Evolutionary conservation across 192 early-diverging fungal genomes (phyloP).

Genomic region (Umbelopsis sp.): DNA sequence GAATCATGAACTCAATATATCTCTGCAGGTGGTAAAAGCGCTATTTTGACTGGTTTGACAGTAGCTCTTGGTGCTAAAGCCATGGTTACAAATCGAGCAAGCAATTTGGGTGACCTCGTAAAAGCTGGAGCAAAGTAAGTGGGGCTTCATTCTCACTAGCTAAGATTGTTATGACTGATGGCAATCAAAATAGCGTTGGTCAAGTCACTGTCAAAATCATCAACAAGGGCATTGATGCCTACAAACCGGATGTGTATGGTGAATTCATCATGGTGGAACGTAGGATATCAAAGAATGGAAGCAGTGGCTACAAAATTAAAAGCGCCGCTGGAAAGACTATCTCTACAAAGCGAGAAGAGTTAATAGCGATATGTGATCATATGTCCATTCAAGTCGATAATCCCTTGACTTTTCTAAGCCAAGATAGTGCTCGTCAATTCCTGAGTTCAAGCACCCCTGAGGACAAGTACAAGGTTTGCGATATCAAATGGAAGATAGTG

Average conservation of each 20-base stretch:
- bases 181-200: slow-evolving; percentile 46
- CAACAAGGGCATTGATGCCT: slow-evolving; percentile 88
- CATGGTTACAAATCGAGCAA: slow-evolving; percentile 81
- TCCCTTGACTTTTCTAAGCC: slow-evolving; percentile 90
- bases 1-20: background rate
- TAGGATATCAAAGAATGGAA: slow-evolving; percentile 62
- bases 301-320: slow-evolving; percentile 80
- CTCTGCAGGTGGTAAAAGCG: slow-evolving; percentile 85
- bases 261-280: slow-evolving; percentile 84
- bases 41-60: slow-evolving; percentile 88
- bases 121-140: slow-evolving; percentile 78
- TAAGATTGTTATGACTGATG: background rate
- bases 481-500: background rate
- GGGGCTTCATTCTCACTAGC: background rate
- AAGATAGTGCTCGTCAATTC: slow-evolving; percentile 92
- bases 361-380: slow-evolving; percentile 81
- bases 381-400: slow-evolving; percentile 93
- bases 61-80: slow-evolving; percentile 94
- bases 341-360: slow-evolving; percentile 82
- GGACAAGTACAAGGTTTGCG: slow-evolving; percentile 81
- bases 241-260: slow-evolving; percentile 79
- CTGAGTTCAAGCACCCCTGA: slow-evolving; percentile 76
- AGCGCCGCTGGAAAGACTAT: slow-evolving; percentile 63
- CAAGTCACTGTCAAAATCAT: slow-evolving; percentile 72
- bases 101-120: slow-evolving; percentile 75